Base-by-base conservation (phyloP, 2,329 filamentous ascomycete genomes). In the Calcarisporium arbuscula region DNA sequence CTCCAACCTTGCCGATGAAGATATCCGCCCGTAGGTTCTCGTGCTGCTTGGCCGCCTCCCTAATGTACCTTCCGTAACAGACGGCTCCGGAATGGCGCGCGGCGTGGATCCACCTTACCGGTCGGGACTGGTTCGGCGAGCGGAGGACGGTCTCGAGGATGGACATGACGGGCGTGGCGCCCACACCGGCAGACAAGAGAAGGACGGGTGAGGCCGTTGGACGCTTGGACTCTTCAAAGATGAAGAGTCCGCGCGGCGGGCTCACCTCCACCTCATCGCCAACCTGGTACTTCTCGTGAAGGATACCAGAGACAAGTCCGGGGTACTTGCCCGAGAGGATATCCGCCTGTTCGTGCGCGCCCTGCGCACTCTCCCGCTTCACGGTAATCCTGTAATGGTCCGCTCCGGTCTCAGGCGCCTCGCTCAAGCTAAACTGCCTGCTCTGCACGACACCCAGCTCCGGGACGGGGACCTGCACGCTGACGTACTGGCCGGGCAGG, bases 341-440 rank as follows among this genome's bases (percentile, higher is more conserved):
- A 29, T 63, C 63, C 19, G 61, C 56, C 23, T 11, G 18, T 11
- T 16, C 30, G 21, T 50, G 47, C 9, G 50, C 34, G 4, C 53
- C 50, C n/a, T n/a, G n/a, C n/a, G n/a, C n/a, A 22, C 69, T 77
- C 40, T 76, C 82, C 39, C 65, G 72, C 69, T 87, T 88, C 41
- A 90, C 78, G 44, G 75, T 84, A 61, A 89, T 78, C 35, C 84
- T 74, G 60, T 85, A 85, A 57, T 77, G 72, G n/a, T 65, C 62
- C 4, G 67, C 67, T 27, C 68, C 65, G 14, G 44, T 46, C 17
- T 45, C 42, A 4, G 67, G 65, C 2, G 61, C 65, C 47, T 84
- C 79, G 49, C 76, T 82, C 35, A 90, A 66, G 31, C 77, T 84
- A 64, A 87, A 90, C 62, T 90, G 85, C 36, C 85, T 65, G 36